Conservation (phyloP, 306 rosid species). For the Quercus rubra region DNA sequence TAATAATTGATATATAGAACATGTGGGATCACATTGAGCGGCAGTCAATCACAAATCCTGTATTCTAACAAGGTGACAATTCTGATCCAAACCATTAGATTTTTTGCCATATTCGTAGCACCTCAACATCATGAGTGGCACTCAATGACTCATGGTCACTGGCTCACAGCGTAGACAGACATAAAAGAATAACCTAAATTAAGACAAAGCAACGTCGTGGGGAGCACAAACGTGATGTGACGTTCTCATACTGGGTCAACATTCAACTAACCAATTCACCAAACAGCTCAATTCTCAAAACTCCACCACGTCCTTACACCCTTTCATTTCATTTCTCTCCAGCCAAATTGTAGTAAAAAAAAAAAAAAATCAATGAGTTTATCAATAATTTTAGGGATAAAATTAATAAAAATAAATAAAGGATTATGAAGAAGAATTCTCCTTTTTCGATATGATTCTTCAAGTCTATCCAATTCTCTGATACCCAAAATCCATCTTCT, state of each 20-base stretch:
- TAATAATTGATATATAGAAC: background rate
- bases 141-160: background rate
- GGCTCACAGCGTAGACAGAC: background rate
- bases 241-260: conserved; percentile 6
- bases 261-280: conserved; percentile 6
- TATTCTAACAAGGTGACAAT: no score
- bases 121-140: background rate
- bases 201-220: conserved; percentile 4
- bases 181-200: background rate
- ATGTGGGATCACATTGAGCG: background rate
- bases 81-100: background rate
- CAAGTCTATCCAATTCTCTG: conserved; percentile 2
- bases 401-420: background rate
- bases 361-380: background rate
- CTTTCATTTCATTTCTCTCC: background rate
- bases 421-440: background rate
- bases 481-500: background rate
- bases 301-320: conserved; percentile 5
- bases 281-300: background rate
- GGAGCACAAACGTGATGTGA: conserved; percentile 23
- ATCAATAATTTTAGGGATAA: background rate
- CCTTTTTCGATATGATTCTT: background rate
- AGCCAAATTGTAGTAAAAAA: background rate
- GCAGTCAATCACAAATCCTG: no score
- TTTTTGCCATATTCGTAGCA: background rate